Conservation (phyloP, 257 asterid species). For the Fraxinus excelsior region DNA sequence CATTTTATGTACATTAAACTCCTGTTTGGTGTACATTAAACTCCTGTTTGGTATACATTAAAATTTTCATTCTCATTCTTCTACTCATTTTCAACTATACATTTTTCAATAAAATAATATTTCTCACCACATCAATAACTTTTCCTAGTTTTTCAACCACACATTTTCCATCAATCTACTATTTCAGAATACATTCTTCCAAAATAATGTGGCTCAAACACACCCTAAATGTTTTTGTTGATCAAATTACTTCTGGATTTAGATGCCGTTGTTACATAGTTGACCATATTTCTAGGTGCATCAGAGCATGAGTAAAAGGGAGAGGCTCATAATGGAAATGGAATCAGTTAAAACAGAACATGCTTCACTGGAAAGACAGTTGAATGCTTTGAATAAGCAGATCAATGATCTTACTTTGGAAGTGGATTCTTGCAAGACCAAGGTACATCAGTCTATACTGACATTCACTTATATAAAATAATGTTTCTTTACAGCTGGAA, state of each 20-base stretch:
- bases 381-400: constrained; percentile 58
- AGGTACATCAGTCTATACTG: constrained; percentile 46
- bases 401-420: constrained; percentile 53
- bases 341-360: constrained; percentile 86
- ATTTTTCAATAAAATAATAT: too few species aligned
- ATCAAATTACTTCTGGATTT: constrained; percentile 10
- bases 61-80: too few species aligned
- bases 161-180: too few species aligned
- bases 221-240: background rate
- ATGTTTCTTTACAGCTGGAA: constrained; percentile 10
- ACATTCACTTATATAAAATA: constrained; percentile 13
- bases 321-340: constrained; percentile 89
- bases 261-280: constrained; percentile 18
- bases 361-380: constrained; percentile 63
- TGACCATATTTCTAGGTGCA: constrained; percentile 61
- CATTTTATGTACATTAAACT: constrained; percentile 16
- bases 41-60: too few species aligned
- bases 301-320: constrained; percentile 78
- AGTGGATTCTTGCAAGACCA: constrained; percentile 62
- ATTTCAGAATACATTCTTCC: too few species aligned
- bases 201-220: too few species aligned
- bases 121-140: too few species aligned
- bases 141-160: too few species aligned
- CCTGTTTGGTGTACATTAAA: too few species aligned
- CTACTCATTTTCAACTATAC: too few species aligned